phyloP scores from a whole-genome alignment of 441 rosid genomes.

The Isatis lusitanica region DNA sequence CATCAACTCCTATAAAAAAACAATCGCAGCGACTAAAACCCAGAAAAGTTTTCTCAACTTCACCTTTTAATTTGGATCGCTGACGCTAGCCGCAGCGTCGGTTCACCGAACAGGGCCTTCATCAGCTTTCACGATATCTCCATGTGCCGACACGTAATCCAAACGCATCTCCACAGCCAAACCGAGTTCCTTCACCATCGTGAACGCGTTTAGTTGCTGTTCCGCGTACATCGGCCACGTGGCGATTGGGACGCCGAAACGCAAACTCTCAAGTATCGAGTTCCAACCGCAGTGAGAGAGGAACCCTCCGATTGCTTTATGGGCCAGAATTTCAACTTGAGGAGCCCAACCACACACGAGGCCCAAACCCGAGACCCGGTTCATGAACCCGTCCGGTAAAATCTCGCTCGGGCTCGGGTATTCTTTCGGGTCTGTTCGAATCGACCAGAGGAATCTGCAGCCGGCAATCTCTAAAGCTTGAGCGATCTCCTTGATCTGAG shows the following conservation, averaged over 20 bases:
- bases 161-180: conserved; percentile 40
- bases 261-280: conserved; percentile 45
- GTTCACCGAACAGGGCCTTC: too few species aligned
- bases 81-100: too few species aligned
- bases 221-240: conserved; percentile 51
- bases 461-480: conserved; percentile 37
- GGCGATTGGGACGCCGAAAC: conserved; percentile 42
- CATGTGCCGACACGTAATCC: conserved; percentile 16
- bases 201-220: conserved; percentile 47
- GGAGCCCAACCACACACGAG: conserved; percentile 46
- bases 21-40: too few species aligned
- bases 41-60: too few species aligned
- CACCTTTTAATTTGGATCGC: too few species aligned
- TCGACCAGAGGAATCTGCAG: conserved; percentile 44
- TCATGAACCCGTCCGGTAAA: conserved; percentile 42
- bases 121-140: conserved; percentile 36
- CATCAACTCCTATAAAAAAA: too few species aligned
- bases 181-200: conserved; percentile 41
- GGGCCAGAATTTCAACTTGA: conserved; percentile 40
- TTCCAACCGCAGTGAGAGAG: conserved; percentile 59
- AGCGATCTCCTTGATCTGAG: conserved; percentile 17
- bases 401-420: conserved; percentile 1
- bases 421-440: conserved; percentile 17
- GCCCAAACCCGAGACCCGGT: conserved; percentile 40
- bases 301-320: conserved; percentile 43